phyloP scores from a whole-genome alignment of 345 rosid species.

The Rhizophora mangle region DNA sequence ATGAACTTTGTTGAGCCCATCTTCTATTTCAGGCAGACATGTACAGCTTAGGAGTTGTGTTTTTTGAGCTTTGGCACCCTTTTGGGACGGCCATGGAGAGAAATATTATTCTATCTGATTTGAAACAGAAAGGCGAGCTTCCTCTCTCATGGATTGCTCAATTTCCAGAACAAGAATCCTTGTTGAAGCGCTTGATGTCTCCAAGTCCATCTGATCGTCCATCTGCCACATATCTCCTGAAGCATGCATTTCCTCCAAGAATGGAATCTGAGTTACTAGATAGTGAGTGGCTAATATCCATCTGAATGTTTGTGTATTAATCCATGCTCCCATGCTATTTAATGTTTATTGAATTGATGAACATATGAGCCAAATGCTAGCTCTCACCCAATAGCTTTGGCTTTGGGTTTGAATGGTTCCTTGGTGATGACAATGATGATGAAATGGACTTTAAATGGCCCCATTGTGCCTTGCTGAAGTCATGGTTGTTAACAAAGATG shows the following conservation, averaged over 20 bases:
- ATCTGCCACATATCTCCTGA: conserved; percentile 81
- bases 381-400: no score
- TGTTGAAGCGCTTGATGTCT: conserved; percentile 71
- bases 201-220: conserved; percentile 98
- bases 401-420: no score
- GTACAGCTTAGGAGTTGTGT: conserved; percentile 94
- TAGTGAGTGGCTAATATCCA: conserved; percentile 44
- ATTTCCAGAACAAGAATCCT: conserved; percentile 84
- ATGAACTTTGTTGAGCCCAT: conserved; percentile 7
- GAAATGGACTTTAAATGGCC: no score
- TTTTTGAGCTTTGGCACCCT: conserved; percentile 95
- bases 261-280: conserved; percentile 89
- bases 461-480: no score
- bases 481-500: no score
- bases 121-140: conserved; percentile 80
- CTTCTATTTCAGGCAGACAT: conserved; percentile 73
- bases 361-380: no score
- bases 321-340: neutral
- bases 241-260: conserved; percentile 79
- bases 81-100: conserved; percentile 98
- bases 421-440: no score
- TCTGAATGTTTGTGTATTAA: neutral
- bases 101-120: conserved; percentile 58
- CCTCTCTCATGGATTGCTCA: conserved; percentile 76
- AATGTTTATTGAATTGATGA: no score